Evolutionary conservation across 1,139 yeast species (phyloP).

Genomic region (Wickerhamomyces sp.): DNA sequence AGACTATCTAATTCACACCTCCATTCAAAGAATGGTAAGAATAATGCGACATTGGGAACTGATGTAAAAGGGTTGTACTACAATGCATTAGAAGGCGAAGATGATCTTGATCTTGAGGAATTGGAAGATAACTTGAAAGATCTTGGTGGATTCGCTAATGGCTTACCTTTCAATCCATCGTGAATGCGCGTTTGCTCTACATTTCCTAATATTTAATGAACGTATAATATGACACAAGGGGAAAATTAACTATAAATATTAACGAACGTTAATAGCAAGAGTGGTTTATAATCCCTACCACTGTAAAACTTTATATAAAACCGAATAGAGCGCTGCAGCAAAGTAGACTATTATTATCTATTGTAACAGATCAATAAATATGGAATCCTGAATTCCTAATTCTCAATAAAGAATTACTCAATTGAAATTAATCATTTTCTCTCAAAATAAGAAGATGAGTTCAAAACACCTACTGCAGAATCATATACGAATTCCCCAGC

Average conservation of each 20-base stretch:
- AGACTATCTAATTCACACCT: too few relatives aligned
- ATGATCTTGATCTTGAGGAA: conserved; percentile 19
- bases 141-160: conserved; percentile 19
- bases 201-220: neutral
- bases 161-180: conserved; percentile 26
- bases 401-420: too few relatives aligned
- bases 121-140: conserved; percentile 21
- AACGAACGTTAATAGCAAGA: too few relatives aligned
- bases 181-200: conserved; percentile 1
- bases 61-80: conserved; percentile 7
- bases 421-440: too few relatives aligned
- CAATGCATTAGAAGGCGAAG: conserved; percentile 11
- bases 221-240: neutral
- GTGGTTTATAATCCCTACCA: too few relatives aligned
- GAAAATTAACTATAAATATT: neutral
- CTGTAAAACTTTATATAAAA: too few relatives aligned
- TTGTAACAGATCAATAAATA: too few relatives aligned
- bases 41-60: too few relatives aligned
- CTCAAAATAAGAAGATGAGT: conserved; percentile 69
- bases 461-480: conserved; percentile 64
- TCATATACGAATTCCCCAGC: conserved; percentile 86
- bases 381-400: too few relatives aligned
- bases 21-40: neutral
- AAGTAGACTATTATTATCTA: too few relatives aligned
- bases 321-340: neutral